Percentiles rank a stretch among this genome's conserved stretches.
Conservation (phyloP, 331 rosid species). For the Rhamnella rubrinervis region DNA sequence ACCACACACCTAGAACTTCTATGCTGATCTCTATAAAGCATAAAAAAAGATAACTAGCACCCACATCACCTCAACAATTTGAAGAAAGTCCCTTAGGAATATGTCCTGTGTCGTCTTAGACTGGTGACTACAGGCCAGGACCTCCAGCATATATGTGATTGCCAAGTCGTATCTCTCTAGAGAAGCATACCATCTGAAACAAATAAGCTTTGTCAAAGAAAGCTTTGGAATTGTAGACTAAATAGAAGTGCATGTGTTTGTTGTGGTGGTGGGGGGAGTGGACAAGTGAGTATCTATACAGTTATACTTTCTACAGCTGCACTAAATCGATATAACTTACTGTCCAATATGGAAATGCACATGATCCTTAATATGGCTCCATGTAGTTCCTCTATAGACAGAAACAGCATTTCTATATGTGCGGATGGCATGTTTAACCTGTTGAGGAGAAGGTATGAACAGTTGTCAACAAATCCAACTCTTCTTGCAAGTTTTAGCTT, state of each 20-base stretch:
- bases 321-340: constrained; percentile 51
- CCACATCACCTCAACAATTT: constrained; percentile 75
- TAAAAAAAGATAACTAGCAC: constrained; percentile 31
- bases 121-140: constrained; percentile 90
- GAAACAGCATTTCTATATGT: constrained; percentile 78
- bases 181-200: constrained; percentile 88
- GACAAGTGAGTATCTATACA: constrained; percentile 20
- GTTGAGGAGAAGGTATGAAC: constrained; percentile 26
- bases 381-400: constrained; percentile 77
- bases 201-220: constrained; percentile 37
- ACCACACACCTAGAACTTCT: background rate
- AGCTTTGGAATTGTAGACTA: constrained; percentile 12
- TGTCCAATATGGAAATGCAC: constrained; percentile 95
- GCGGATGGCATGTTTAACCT: constrained; percentile 96
- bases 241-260: background rate
- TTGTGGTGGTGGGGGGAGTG: background rate
- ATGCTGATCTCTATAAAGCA: background rate
- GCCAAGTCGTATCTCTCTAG: constrained; percentile 86
- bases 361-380: constrained; percentile 90
- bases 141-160: constrained; percentile 76
- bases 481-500: background rate
- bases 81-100: constrained; percentile 71
- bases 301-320: background rate
- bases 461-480: constrained; percentile 27
- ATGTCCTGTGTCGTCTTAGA: constrained; percentile 84